Evolutionary conservation across 2,329 filamentous ascomycete genomes (phyloP).

Genomic region (Westerdykella ornata): DNA sequence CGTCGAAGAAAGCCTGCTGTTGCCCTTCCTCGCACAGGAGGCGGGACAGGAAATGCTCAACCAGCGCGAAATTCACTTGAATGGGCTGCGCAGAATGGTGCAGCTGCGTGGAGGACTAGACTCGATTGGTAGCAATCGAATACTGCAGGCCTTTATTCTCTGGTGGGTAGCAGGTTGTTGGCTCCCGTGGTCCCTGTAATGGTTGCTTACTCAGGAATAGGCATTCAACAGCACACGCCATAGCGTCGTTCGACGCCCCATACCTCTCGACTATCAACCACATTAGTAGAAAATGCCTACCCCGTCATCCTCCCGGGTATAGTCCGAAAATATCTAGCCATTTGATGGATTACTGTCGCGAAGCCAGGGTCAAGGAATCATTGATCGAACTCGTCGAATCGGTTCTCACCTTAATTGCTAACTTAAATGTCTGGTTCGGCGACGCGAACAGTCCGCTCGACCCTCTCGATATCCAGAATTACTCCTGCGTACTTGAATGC

Average conservation of each 20-base stretch:
- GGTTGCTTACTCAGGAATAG: slow-evolving; percentile 37
- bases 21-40: slow-evolving; percentile 17
- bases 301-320: slow-evolving; percentile 28
- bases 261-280: slow-evolving; percentile 27
- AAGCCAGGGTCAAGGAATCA: slow-evolving; percentile 23
- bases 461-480: slow-evolving; percentile 35
- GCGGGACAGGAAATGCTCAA: slow-evolving; percentile 21
- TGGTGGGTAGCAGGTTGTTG: slow-evolving; percentile 26
- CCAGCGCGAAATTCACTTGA: slow-evolving; percentile 29
- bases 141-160: slow-evolving; percentile 38
- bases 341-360: slow-evolving; percentile 25
- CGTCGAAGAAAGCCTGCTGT: slow-evolving; percentile 29
- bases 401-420: slow-evolving; percentile 28
- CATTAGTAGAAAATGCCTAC: slow-evolving; percentile 21
- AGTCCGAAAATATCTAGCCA: slow-evolving; percentile 23
- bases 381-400: slow-evolving; percentile 25
- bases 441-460: slow-evolving; percentile 27
- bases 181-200: slow-evolving; percentile 20
- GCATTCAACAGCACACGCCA: slow-evolving; percentile 36
- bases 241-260: slow-evolving; percentile 30
- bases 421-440: slow-evolving; percentile 31
- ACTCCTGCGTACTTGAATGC: slow-evolving; percentile 30
- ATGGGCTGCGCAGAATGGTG: slow-evolving; percentile 32
- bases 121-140: slow-evolving; percentile 32
- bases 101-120: slow-evolving; percentile 30